Base-by-base conservation (phyloP, 2,329 filamentous ascomycete genomes). In the Colletotrichum musae region DNA sequence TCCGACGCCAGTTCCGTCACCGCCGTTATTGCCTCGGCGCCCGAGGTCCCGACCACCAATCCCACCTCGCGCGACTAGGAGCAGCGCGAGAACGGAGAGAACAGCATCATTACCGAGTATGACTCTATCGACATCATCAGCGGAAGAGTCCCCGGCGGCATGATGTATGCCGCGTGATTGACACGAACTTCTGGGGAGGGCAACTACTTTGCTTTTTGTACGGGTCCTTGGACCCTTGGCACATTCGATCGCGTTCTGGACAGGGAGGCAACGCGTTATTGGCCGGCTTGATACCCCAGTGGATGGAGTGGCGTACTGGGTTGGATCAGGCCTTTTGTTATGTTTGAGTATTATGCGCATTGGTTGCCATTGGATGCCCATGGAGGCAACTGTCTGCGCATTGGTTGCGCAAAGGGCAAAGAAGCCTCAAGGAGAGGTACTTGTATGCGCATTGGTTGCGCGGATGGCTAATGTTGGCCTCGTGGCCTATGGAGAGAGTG, bases 1-100 rank as follows among this genome's bases (percentile, higher is more conserved):
- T 69, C 61, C 18, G 28, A 47, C 13, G 12, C 54, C 21, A 65
- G 66, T 41, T 65, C 61, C 28, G 26, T 28, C 53, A 65, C 54
- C 3, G 66, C 66, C 3, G 61, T 65, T 6, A 21, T 65, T 12
- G n/a, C 41, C 9, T 36, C 32, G 41, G 24, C 43, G 9, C 13
- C 54, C 5, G 13, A 15, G 3, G 24, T 18, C 2, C 47, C 24
- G 2, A 13, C 32, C 45, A 54, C 50, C 21, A 54, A 13, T 41
- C 61, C 41, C 6, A 7, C 10, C 5, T 54, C 48, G 53, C 13
- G 3, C 28, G 36, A 43, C 43, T 65, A 39, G 66, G n/a, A 57
- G 45, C 58, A 36, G 9, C 18, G 6, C 36, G 51, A 57, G n/a
- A 41, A 24, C 26, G 48, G 32, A 16, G n/a, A 39, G 45, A 6